phyloP scores from a whole-genome alignment of 495 filamentous ascomycete species.

The Darksidea phi region DNA sequence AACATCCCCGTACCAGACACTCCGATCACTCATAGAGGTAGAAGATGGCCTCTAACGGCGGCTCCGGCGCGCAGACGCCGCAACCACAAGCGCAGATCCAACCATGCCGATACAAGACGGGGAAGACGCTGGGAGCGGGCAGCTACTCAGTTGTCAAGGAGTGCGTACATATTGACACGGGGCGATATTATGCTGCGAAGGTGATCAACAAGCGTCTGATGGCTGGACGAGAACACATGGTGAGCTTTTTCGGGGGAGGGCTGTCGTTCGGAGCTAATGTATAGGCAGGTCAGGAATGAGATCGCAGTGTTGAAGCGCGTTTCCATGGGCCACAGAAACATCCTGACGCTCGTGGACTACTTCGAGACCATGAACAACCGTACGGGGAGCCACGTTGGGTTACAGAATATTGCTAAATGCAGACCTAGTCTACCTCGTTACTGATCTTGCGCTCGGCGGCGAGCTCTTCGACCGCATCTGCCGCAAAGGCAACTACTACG shows the following conservation, averaged over 20 bases:
- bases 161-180: constrained; percentile 97
- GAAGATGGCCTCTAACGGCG: constrained; percentile 30
- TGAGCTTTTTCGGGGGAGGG: constrained; percentile 41
- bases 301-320: constrained; percentile 95
- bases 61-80: constrained; percentile 18
- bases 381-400: constrained; percentile 38
- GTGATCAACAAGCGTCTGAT: constrained; percentile 99
- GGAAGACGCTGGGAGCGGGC: constrained; percentile 93
- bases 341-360: constrained; percentile 95
- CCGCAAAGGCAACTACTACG: constrained; percentile 96
- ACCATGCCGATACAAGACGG: constrained; percentile 93
- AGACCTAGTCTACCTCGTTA: constrained; percentile 81
- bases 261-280: neutral
- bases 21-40: too few species aligned
- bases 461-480: constrained; percentile 99
- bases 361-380: constrained; percentile 99
- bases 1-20: too few species aligned
- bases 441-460: constrained; percentile 91
- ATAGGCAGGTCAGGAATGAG: constrained; percentile 83
- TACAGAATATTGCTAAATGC: neutral
- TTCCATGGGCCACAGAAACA: constrained; percentile 97
- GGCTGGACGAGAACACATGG: constrained; percentile 98
- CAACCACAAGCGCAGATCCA: constrained; percentile 60
- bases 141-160: constrained; percentile 99
- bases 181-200: constrained; percentile 96